These are phyloP conservation scores for Paramecium caudatum DNA, from an alignment of 73 alveolate species.

Conservation along the genomic window DNA sequence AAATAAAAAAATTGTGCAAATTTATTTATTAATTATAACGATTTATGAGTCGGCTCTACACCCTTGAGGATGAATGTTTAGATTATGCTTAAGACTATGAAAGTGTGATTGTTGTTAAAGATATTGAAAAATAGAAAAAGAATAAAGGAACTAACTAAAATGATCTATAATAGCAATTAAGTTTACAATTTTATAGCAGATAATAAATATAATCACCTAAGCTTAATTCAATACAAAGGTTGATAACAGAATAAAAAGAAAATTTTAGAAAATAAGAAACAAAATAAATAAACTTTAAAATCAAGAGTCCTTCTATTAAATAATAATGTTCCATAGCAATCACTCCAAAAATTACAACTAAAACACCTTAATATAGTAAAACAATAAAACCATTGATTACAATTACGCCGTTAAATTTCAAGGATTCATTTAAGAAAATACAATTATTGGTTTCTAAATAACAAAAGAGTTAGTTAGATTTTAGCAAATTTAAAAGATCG, in stretches of 20 bases:
- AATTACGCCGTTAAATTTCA: conserved; percentile 24
- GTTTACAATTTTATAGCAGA: conserved; percentile 31
- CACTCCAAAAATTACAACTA: background rate
- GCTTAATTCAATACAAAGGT: background rate
- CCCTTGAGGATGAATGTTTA: conserved; percentile 4
- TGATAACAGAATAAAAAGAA: conserved; percentile 8
- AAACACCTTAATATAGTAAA: conserved; percentile 19
- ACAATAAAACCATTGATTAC: background rate
- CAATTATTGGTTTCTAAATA: background rate
- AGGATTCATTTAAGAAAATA: conserved; percentile 21
- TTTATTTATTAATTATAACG: conserved; percentile 19
- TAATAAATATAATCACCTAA: background rate
- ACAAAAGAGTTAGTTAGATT: background rate
- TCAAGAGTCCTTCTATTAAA: conserved; percentile 27
- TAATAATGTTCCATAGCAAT: background rate
- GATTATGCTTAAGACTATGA: conserved; percentile 17
- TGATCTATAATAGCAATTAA: background rate
- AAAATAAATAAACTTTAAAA: background rate
- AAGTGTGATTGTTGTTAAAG: conserved; percentile 29
- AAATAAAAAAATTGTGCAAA: conserved; percentile 1
- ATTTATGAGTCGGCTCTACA: conserved; percentile 7
- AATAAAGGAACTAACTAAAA: background rate
- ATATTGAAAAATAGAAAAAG: background rate
- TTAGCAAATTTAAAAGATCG: background rate
- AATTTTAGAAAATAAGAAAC: background rate